phyloP scores from a whole-genome alignment of 2,329 filamentous ascomycete genomes.

The Trichoderma aggressivum region DNA sequence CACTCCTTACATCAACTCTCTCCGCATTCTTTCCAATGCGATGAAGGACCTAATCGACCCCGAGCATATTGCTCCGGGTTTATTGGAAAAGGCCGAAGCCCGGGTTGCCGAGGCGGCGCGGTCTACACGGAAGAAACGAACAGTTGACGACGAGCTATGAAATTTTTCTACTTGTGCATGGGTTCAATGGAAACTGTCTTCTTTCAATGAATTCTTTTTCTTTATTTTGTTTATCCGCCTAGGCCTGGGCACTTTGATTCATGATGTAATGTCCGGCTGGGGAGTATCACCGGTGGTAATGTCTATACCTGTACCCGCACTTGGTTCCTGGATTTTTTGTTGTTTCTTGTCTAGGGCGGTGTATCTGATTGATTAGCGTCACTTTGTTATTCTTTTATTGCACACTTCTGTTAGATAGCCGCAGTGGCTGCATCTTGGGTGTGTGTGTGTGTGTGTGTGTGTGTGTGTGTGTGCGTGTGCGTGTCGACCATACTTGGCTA shows the following conservation, averaged over 20 bases:
- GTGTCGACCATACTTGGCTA: neutral
- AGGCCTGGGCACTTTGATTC: neutral
- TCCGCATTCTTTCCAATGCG: neutral
- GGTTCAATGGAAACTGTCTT: neutral
- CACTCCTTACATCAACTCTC: neutral
- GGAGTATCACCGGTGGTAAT: neutral
- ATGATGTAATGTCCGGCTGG: neutral
- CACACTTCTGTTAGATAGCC: neutral
- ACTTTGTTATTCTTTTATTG: neutral
- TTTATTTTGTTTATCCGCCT: neutral
- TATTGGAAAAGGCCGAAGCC: neutral
- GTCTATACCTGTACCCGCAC: neutral
- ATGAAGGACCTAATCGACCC: constrained; percentile 1
- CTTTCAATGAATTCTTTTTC: neutral
- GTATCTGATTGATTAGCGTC: neutral
- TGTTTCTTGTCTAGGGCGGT: neutral
- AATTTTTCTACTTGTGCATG: neutral
- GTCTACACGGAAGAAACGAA: neutral
- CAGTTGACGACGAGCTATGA: neutral
- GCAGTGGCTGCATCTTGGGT: neutral
- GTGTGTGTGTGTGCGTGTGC: neutral
- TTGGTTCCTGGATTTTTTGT: neutral
- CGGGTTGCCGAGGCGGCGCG: neutral
- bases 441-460: neutral
- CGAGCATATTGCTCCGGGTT: neutral